These are phyloP conservation scores for Colletotrichum sojae DNA, from an alignment of 2,329 filamentous ascomycete genomes.

Conservation along the genomic window DNA sequence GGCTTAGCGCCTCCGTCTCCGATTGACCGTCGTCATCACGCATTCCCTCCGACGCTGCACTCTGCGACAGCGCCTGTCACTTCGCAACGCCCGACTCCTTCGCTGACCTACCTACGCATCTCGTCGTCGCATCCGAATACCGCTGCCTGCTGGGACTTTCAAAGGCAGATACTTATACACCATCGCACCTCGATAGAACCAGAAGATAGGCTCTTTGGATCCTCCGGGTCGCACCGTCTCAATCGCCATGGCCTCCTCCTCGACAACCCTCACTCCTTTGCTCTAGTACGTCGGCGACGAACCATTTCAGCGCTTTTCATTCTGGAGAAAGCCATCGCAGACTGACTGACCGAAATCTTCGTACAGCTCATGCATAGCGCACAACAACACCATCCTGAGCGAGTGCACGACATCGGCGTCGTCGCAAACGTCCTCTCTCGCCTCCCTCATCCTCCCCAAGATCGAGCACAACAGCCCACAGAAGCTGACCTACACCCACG, in stretches of 20 bases:
- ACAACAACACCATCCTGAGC: slow-evolving; percentile 91
- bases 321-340: slow-evolving; percentile 3
- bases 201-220: slow-evolving; percentile 21
- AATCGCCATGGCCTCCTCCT: slow-evolving; percentile 78
- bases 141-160: slow-evolving; percentile 14
- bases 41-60: slow-evolving; percentile 21
- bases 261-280: slow-evolving; percentile 75
- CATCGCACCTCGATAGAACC: slow-evolving; percentile 3
- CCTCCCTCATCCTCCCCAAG: slow-evolving; percentile 94
- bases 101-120: slow-evolving; percentile 24
- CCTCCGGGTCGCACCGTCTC: slow-evolving; percentile 14
- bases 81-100: background rate
- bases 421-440: slow-evolving; percentile 86
- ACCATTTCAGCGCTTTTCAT: background rate
- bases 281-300: slow-evolving; percentile 73
- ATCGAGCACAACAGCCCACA: slow-evolving; percentile 85
- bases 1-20: slow-evolving; percentile 36
- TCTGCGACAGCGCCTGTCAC: slow-evolving; percentile 37
- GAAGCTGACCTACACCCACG: slow-evolving; percentile 95
- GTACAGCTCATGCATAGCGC: slow-evolving; percentile 88
- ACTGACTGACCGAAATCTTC: slow-evolving; percentile 37
- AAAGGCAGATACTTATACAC: background rate
- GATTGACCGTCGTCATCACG: slow-evolving; percentile 40
- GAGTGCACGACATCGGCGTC: slow-evolving; percentile 92
- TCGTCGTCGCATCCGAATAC: slow-evolving; percentile 16